These are phyloP conservation scores for Eucommia ulmoides DNA, from an alignment of 257 asterid species.

Conservation along the genomic window DNA sequence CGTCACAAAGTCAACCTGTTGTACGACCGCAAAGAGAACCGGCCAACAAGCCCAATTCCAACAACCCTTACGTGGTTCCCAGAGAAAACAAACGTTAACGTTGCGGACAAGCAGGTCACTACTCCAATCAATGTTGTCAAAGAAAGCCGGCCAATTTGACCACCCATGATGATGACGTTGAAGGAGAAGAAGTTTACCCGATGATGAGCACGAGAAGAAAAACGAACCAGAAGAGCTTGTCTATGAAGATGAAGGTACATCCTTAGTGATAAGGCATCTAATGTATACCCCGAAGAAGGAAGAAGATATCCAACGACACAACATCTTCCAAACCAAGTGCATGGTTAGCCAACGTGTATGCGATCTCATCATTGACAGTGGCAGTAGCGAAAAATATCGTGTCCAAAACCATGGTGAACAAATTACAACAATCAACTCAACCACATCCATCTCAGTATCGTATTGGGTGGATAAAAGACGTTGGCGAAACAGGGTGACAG, in stretches of 20 bases:
- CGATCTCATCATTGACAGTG: background rate
- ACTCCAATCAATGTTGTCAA: background rate
- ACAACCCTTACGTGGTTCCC: background rate
- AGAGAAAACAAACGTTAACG: background rate
- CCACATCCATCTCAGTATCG: background rate
- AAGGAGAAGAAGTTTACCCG: background rate
- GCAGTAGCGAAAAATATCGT: background rate
- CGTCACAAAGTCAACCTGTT: background rate
- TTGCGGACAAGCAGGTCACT: background rate
- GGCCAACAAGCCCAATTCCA: no score
- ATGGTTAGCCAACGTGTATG: background rate
- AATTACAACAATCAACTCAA: no score
- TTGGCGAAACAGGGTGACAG: background rate
- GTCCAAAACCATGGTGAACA: no score
- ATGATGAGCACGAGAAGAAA: background rate
- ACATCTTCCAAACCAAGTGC: no score
- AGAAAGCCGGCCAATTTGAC: background rate
- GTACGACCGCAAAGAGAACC: no score
- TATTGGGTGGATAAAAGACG: background rate
- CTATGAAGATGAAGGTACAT: no score
- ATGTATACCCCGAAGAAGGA: no score
- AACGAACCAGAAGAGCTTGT: background rate
- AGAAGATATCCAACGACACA: no score
- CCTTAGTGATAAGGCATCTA: no score
- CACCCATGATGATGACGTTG: no score